Evolutionary conservation across 148 eudicot genomes (phyloP).

Genomic region (Persicaria maculosa): DNA sequence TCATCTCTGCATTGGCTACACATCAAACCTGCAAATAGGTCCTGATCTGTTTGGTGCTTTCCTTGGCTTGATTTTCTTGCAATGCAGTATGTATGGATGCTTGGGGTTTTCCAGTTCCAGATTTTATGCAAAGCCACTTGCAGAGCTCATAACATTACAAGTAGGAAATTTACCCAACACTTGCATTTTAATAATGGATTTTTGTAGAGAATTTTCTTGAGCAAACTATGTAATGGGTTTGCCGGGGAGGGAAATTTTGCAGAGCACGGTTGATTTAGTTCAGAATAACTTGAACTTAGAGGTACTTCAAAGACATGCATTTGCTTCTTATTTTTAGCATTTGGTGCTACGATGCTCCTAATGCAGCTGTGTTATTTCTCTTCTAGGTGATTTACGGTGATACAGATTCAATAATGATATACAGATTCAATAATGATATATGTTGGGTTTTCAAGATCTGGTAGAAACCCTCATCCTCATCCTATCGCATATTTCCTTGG

Average conservation of each 20-base stretch:
- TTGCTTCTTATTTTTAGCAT: not conserved
- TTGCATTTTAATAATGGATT: not conserved
- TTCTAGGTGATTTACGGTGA: slow-evolving; percentile 95
- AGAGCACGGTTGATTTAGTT: slow-evolving; percentile 92
- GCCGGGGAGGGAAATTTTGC: slow-evolving; percentile 96
- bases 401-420: slow-evolving; percentile 98
- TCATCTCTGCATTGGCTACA: not conserved
- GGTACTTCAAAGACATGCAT: slow-evolving; percentile 31
- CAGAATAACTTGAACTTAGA: slow-evolving; percentile 80
- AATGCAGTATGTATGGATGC: slow-evolving; percentile 97
- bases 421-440: too few relatives aligned
- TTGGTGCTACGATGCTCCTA: not conserved
- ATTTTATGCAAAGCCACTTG: slow-evolving; percentile 96
- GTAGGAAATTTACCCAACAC: slow-evolving; percentile 23
- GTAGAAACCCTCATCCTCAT: not conserved
- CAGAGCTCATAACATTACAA: slow-evolving; percentile 83
- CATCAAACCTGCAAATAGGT: not conserved
- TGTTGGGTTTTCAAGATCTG: not conserved
- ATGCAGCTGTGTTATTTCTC: slow-evolving; percentile 9
- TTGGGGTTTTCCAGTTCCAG: slow-evolving; percentile 94
- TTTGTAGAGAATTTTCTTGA: not conserved
- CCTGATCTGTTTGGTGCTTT: not conserved
- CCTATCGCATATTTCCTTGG: not conserved
- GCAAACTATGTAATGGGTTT: slow-evolving; percentile 16
- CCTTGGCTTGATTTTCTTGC: slow-evolving; percentile 14